Evolutionary conservation across 2,329 filamentous ascomycete species (phyloP), one percentile per base, ranked within the genome.

Genomic region (Grosmannia huntii): DNA sequence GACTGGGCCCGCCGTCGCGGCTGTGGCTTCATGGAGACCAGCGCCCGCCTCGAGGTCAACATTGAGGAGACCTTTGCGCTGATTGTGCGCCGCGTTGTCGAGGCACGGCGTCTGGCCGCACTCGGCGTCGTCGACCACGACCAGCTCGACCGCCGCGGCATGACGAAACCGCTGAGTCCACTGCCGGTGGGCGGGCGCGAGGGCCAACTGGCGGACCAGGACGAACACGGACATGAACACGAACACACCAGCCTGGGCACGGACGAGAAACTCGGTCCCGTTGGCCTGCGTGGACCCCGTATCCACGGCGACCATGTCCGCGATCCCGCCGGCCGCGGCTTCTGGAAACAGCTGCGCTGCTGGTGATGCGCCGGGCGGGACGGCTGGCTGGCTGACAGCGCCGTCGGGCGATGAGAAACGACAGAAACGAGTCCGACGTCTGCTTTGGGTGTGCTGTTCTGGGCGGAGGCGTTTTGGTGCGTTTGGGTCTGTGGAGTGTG

Each of bases 21-120:
- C 50, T 92, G 87, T 71, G 89, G 88, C 46, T 94, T 94, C 73
- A 94, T 94, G 89, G 89, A 94, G 79, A 94, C 89, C 62, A 90
- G 86, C 66, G 89, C 89, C 5, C 76, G 88, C 57, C 82, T 90
- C 65, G 87, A 90, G 75, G 89, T 94, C 63, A 94, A 94, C 69
- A 89, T 94, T 62, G 89, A 94, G 70, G 89, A 94, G 78, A 92
- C 88, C 0, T 94, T 94, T 76, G 87, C 86, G 41, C 76, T 85
- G 46, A 81, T 85, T 60, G 79, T 85, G 50, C 75, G 81, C 28
- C 75, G 82, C 56, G 83, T 86, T 55, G 76, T 81, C 53, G 82
- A 85, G 73, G 74, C 73, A n/a, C 70, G 81, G 23, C 69, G 73
- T 16, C 69, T 77, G 51, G 79, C 79, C 4, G 76, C 76, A 64